Base-by-base conservation (phyloP, 805 yeast species). In the Wickerhamiella hasegawae region DNA sequence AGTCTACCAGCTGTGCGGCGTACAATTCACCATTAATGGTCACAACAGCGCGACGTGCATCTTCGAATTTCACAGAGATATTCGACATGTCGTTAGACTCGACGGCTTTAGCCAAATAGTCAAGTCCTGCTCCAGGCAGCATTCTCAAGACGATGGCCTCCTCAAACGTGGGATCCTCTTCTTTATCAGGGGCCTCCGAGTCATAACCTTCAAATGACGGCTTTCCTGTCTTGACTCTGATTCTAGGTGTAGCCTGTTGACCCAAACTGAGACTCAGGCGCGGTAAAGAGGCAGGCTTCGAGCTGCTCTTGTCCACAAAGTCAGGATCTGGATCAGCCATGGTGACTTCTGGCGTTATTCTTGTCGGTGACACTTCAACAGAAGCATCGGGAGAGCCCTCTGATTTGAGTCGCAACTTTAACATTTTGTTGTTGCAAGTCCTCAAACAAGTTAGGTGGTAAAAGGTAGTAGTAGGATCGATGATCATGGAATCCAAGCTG, bases 141-240 rank as follows among this genome's bases (percentile, higher is more conserved):
- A 87, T 73, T 36, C 98, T 65, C 29, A 90, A 54, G 1, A 84
- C 64, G 1, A 90, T 65, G 0, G 90, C 94, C 44, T 82, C 93
- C 50, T 90, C 97, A 6, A 83, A 62, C 41, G 83, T 59, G 1
- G 98, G 97, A 50, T 90, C 96, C 40, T 84, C 95, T 52, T 90
- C 98, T 18, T 82, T 62, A 45, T 87, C 97, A 0, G 95, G 93
- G 15, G 93, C 96, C 48, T 87, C 97, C 2, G 94, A 78, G 51
- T 87, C 98, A 55, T 87, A 87, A 1, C 97, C 97, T 47, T 87
- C 95, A 4, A 94, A 94, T 0, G 93, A 90, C 3, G 76, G 65
- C 46, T 94, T 63, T 3, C 66, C 64, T 1, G 76, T 72, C 42
- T 69, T 69, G 38, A 73, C 65, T 36, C 72, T 53, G 40, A 75